Base-by-base conservation (phyloP, 2,329 filamentous ascomycete species). In the Exophiala bonariae region DNA sequence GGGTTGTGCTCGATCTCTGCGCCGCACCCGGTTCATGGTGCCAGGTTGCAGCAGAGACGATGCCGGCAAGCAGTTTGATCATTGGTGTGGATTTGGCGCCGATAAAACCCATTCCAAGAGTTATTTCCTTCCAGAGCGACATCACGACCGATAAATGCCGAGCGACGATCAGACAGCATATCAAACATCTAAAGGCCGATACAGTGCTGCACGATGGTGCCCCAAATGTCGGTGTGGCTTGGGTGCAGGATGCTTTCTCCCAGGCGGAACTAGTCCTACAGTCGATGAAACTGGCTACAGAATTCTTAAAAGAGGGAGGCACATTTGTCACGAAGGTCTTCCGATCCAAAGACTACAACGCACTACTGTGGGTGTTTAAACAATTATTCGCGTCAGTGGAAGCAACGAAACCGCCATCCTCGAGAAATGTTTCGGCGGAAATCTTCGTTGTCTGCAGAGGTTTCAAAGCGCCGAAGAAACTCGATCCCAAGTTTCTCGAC, bases 321-420 rank as follows among this genome's bases (percentile, higher is more conserved):
- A 92, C 85, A 7, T 97, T 97, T 57, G 91, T 97, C 35, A 97
- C 92, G 46, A 99, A 99, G 71, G 89, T 99, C 34, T 99, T 99
- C 76, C 77, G 93, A 54, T 95, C 89, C 26, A 97, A 96, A 66
- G 92, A 99, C 66, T 97, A 96, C 75, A 96, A 96, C 66, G 85
- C 89, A 49, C 72, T 99, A 36, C 79, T 97, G 39, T 99, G 93
- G 93, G 91, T 97, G 26, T 90, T 97, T 75, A 96, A 96, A 66
- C 93, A 99, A 68, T 78, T 99, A 1, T 99, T 99, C 73, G 79
- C 80, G 38, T 95, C 93, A 58, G 93, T 99, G 55, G 92, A 99
- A 66, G 92, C 95, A 39, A 99, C 93, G 4, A 99, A 99, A 69
- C 93, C 93, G 3, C 93, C 93, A 0, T 95, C 90, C 1, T 96